phyloP scores from a whole-genome alignment of 139 green algal genomes.

The Picochlorum sp. region DNA sequence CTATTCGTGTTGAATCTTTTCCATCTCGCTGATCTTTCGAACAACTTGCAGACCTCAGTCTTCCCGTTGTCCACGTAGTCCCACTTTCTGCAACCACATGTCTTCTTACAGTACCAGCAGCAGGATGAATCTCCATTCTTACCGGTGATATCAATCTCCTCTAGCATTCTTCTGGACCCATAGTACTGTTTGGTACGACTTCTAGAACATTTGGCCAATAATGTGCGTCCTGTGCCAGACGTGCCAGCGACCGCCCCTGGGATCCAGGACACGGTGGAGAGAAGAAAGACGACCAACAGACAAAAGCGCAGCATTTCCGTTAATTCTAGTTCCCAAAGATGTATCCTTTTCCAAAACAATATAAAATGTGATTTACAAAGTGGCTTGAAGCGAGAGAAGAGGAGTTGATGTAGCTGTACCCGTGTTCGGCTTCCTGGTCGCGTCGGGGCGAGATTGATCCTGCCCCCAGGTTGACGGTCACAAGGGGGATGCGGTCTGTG shows the following conservation, averaged over 20 bases:
- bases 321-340: too few relatives aligned
- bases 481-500: too few relatives aligned
- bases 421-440: too few relatives aligned
- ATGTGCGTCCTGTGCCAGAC: neutral
- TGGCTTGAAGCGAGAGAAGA: too few relatives aligned
- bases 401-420: too few relatives aligned
- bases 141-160: slow-evolving; percentile 1
- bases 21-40: neutral
- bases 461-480: too few relatives aligned
- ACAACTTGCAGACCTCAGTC: neutral
- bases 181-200: neutral
- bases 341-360: too few relatives aligned
- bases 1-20: neutral
- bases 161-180: neutral
- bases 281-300: too few relatives aligned
- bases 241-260: neutral
- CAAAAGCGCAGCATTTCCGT: too few relatives aligned
- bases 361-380: too few relatives aligned
- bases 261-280: neutral
- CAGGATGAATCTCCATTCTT: slow-evolving; percentile 3
- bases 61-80: neutral
- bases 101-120: slow-evolving; percentile 2
- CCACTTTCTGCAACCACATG: slow-evolving; percentile 1
- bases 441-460: too few relatives aligned
- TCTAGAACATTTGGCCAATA: neutral